Evolutionary conservation across 106 monocot species (phyloP).

Genomic region (Phalaenopsis equestris): DNA sequence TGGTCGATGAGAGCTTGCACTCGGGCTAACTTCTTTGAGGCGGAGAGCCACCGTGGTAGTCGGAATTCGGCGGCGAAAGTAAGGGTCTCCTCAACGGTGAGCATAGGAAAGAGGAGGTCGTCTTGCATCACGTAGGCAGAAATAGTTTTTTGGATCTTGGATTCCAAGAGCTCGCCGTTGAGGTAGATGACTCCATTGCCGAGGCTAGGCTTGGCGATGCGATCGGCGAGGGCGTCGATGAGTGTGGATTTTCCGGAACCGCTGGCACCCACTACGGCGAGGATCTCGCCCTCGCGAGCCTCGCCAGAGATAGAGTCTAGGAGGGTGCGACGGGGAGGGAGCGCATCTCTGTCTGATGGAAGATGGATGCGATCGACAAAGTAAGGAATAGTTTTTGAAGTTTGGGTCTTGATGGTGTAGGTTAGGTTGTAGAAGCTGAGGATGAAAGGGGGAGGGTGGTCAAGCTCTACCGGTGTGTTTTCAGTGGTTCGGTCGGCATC

Average conservation of each 20-base stretch:
- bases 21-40: slow-evolving; percentile 14
- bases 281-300: slow-evolving; percentile 71
- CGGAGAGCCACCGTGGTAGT: slow-evolving; percentile 24
- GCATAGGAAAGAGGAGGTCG: slow-evolving; percentile 53
- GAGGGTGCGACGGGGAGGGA: slow-evolving; percentile 15
- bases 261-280: slow-evolving; percentile 76
- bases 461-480: slow-evolving; percentile 43
- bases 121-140: slow-evolving; percentile 70
- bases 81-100: slow-evolving; percentile 55
- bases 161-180: slow-evolving; percentile 48
- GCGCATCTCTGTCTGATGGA: not conserved
- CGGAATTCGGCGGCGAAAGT: slow-evolving; percentile 49
- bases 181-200: slow-evolving; percentile 32
- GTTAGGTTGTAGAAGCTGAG: slow-evolving; percentile 64
- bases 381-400: not conserved
- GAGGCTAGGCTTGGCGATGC: slow-evolving; percentile 47
- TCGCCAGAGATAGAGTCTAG: slow-evolving; percentile 57
- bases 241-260: slow-evolving; percentile 78
- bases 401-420: slow-evolving; percentile 39
- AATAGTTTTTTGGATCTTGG: slow-evolving; percentile 36
- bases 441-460: slow-evolving; percentile 21
- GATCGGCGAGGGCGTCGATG: slow-evolving; percentile 69
- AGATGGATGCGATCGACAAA: slow-evolving; percentile 4
- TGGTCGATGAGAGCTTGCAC: slow-evolving; percentile 46
- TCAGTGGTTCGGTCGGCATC: slow-evolving; percentile 4